Conservation (phyloP, 2,329 filamentous ascomycete genomes). For the Pseudomassariella vexata region DNA sequence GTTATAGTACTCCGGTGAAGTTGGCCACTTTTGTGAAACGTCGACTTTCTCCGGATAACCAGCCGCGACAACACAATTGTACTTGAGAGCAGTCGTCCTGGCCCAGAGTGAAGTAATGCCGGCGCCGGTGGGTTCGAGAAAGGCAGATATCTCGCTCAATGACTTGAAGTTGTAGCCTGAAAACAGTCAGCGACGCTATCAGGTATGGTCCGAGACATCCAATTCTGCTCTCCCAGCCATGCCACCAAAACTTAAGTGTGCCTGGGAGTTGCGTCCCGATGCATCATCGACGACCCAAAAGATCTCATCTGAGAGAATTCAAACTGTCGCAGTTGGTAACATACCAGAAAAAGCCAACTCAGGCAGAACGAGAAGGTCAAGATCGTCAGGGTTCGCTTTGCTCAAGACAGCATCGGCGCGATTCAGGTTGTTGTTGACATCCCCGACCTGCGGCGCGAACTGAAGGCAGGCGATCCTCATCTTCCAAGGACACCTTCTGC, state of each 20-base stretch:
- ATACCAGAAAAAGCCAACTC: slow-evolving; percentile 71
- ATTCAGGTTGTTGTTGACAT: slow-evolving; percentile 64
- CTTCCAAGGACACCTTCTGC: no score
- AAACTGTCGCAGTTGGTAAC: no score
- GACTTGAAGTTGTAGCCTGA: slow-evolving; percentile 74
- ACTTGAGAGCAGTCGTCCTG: slow-evolving; percentile 55
- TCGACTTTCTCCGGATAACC: slow-evolving; percentile 71
- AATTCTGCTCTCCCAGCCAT: no score
- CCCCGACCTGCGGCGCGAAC: slow-evolving; percentile 65
- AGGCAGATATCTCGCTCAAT: slow-evolving; percentile 60
- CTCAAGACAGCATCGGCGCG: slow-evolving; percentile 60
- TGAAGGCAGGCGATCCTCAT: slow-evolving; percentile 65
- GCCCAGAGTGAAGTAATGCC: slow-evolving; percentile 72
- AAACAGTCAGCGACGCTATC: slow-evolving; percentile 14
- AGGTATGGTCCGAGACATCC: no score
- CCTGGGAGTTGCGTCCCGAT: neutral
- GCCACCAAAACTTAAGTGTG: no score
- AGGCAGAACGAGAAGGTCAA: slow-evolving; percentile 69
- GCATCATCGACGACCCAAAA: slow-evolving; percentile 5
- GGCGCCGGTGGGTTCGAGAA: slow-evolving; percentile 58
- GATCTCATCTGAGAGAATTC: neutral
- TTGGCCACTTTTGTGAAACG: slow-evolving; percentile 40
- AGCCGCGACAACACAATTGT: slow-evolving; percentile 61
- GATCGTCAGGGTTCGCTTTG: slow-evolving; percentile 39
- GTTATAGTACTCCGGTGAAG: slow-evolving; percentile 35